phyloP scores from a whole-genome alignment of 2,329 filamentous ascomycete species.

The Exophiala alcalophila region DNA sequence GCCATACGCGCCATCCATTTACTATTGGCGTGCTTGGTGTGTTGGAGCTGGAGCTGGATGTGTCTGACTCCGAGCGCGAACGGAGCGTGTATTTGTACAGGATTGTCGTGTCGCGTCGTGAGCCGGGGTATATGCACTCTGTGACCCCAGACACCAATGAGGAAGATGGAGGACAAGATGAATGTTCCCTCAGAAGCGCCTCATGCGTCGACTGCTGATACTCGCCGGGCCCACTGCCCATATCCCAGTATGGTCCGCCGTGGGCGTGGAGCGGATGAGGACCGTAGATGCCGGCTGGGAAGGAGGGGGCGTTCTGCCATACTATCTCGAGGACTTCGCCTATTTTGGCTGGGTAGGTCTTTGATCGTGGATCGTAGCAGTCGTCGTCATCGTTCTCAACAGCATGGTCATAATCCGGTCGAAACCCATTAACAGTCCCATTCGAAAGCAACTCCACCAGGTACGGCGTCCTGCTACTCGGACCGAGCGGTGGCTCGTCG shows the following conservation, averaged over 20 bases:
- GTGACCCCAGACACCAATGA: constrained; percentile 18
- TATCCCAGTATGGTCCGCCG: constrained; percentile 46
- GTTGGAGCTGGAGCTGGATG: too few relatives aligned
- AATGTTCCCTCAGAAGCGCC: constrained; percentile 34
- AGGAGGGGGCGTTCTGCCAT: constrained; percentile 37
- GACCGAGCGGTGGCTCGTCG: constrained; percentile 17
- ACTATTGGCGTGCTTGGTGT: constrained; percentile 41
- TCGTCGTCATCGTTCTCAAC: constrained; percentile 41
- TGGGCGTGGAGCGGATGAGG: constrained; percentile 50
- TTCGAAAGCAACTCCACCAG: constrained; percentile 47
- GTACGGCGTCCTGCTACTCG: constrained; percentile 39
- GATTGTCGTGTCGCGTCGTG: constrained; percentile 50
- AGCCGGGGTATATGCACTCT: constrained; percentile 9
- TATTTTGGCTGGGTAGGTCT: constrained; percentile 32
- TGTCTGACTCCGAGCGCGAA: too few relatives aligned
- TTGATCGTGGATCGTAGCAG: constrained; percentile 42
- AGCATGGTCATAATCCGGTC: constrained; percentile 42
- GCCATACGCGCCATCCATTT: constrained; percentile 61
- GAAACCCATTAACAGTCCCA: constrained; percentile 30
- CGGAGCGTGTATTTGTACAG: constrained; percentile 54
- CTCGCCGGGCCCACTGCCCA: constrained; percentile 46
- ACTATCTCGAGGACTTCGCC: constrained; percentile 50
- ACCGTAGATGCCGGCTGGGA: constrained; percentile 34
- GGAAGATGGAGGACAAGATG: too few relatives aligned
- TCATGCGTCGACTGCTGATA: constrained; percentile 47